Conservation (phyloP, 1,139 yeast species). For the Petasospora rhodanensis region DNA sequence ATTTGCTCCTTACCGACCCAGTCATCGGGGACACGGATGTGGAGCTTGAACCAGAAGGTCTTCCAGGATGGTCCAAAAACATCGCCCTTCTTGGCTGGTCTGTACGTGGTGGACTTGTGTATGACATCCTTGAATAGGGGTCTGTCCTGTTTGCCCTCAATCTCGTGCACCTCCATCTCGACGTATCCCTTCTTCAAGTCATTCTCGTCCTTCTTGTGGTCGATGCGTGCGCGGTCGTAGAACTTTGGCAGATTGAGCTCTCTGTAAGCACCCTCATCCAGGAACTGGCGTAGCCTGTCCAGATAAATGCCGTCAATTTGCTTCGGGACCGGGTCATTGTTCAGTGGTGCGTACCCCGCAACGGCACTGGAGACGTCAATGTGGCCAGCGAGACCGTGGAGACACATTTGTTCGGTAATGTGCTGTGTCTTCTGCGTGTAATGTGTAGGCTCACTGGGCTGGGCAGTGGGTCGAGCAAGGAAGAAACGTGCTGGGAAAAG, state of each 20-base stretch:
- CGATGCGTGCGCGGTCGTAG: conserved; percentile 58
- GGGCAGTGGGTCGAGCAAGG: no score
- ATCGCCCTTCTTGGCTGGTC: conserved; percentile 61
- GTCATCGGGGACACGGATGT: conserved; percentile 53
- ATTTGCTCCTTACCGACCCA: conserved; percentile 54
- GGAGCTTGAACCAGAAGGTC: conserved; percentile 85
- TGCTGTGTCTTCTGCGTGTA: no score
- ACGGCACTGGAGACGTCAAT: conserved; percentile 5
- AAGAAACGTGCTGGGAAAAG: no score
- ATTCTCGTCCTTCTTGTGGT: conserved; percentile 29
- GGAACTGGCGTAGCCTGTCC: conserved; percentile 76
- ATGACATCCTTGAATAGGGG: conserved; percentile 76
- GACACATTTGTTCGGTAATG: conserved; percentile 15
- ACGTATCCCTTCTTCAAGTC: conserved; percentile 28
- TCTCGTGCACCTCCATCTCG: conserved; percentile 31
- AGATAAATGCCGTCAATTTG: conserved; percentile 79
- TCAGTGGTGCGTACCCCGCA: conserved; percentile 28
- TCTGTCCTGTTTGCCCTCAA: conserved; percentile 38
- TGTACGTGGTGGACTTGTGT: conserved; percentile 35
- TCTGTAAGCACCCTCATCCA: conserved; percentile 58
- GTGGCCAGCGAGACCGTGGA: conserved; percentile 15
- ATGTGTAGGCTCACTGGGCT: no score
- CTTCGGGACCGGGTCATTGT: conserved; percentile 71
- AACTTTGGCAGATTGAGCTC: conserved; percentile 76
- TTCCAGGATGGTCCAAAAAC: conserved; percentile 96